Base-by-base conservation (phyloP, 805 yeast genomes). In the Lipomyces chichibuensis region DNA sequence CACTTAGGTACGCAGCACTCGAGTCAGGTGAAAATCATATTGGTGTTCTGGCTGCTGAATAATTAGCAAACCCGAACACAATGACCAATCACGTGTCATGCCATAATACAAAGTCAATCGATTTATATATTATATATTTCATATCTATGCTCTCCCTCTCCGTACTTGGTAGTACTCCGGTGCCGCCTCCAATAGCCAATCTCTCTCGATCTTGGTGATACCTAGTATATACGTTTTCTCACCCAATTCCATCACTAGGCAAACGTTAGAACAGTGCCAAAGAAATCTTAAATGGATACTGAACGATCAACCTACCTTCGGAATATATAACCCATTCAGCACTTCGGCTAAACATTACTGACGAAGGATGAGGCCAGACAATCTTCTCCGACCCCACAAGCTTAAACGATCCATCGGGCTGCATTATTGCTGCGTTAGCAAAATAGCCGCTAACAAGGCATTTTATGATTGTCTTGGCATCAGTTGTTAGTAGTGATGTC, bases 341-440 rank as follows among this genome's bases (percentile, higher is more conserved):
- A 4, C 39, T 29, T 23, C 65, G 56, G n/a, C 63, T 63, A 29
- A 65, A 70, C 66, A 72, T 59, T 17, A 58, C 61, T 52, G 73
- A 70, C n/a, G 37, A 57, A 5, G 73, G 72, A 55, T 72, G 73
- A 2, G 60, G 56, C 70, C 69, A 72, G 13, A 69, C 73, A 2
- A 27, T 54, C 14, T 20, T 39, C 3, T 29, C 59, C 2, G 23
- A 65, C 27, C 43, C 58, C 43, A 66, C 67, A 9, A 71, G 70
- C 29, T 37, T 33, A 20, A 63, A 57, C 17, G 67, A 63, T 2
- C 74, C 74, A 39, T 70, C 73, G 0, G 70, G 61, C 25, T 69
- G 68, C 69, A 64, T 57, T 17, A 53, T 51, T 2, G 72, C 75
- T 1, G 65, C 71, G 14, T 73, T 63, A 13, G 65, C 27, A 35